Base-by-base conservation (phyloP, 225 moss, liverwort and hornwort genomes). In the Thuidium tamariscinum region DNA sequence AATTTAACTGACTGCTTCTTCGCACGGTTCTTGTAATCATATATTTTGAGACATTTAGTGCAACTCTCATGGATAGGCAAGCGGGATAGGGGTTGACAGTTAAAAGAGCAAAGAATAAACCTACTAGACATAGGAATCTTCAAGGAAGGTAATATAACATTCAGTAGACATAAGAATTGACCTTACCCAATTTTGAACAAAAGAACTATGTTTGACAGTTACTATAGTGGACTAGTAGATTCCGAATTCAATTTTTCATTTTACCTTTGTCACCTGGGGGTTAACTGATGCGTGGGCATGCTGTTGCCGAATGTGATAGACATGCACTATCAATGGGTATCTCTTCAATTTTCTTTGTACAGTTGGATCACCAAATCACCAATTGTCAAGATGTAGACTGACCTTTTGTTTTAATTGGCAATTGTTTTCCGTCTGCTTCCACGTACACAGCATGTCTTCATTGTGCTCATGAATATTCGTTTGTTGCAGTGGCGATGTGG, bases 401-500 rank as follows among this genome's bases (percentile, higher is more conserved):
- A 26, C 54, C 32, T 37, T 82, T 51, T 68, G 8, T 39, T 49
- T 82, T 71, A 32, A 14, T 70, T 51, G 60, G 48, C 77, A 16
- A 15, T 77, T 68, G 59, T 59, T 48, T 32, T 37, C 26, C 13
- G 44, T 26, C 21, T 59, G 46, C 36, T 59, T 86, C 48, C 79
- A 77, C 41, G 26, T 54, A 18, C 39, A 57, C 18, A 56, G 34
- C 46, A 13, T 72, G 49, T 88, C 10, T 77, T 75, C 80, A 61
- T 85, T 55, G 14, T 59, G 42, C 82, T 74, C 57, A 60, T 62
- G 37, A 59, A 57, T 67, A n/a, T 42, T 32, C 48, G 48, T 81
- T 65, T 90, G 9, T 9, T 93, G 88, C 88, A 89, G 93, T 92
- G 92, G 89, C 86, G 86, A 90, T 86, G 89, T 82, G 86, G 87